These are phyloP conservation scores for Fusarium pininemorale DNA, from an alignment of 2,329 filamentous ascomycete genomes.

Conservation along the genomic window DNA sequence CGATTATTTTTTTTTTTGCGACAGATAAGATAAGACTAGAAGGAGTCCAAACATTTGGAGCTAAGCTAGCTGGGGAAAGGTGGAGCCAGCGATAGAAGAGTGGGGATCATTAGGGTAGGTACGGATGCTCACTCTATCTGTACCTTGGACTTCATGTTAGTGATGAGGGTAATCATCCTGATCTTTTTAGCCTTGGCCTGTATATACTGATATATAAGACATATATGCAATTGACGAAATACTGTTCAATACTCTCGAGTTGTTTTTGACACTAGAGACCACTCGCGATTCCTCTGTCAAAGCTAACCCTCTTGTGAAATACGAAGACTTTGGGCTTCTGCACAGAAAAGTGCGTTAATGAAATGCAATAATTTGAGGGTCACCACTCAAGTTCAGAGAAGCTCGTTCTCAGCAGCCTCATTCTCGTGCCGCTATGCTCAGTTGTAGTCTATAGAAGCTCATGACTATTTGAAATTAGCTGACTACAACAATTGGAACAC, in stretches of 20 bases:
- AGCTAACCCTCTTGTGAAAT: not conserved
- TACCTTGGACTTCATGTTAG: not conserved
- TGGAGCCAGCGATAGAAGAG: not conserved
- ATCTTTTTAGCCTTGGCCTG: not conserved
- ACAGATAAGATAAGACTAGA: constrained; percentile 27
- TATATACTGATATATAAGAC: not conserved
- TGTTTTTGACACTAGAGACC: not conserved
- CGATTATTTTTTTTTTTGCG: constrained; percentile 1
- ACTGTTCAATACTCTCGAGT: not conserved
- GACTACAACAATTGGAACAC: not conserved
- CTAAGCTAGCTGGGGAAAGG: not conserved
- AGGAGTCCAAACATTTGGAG: not conserved
- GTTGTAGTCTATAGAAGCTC: not conserved
- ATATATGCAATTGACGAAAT: not conserved
- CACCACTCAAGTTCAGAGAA: not conserved
- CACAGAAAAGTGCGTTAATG: not conserved
- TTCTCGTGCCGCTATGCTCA: not conserved
- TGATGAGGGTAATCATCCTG: not conserved
- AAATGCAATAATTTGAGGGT: not conserved
- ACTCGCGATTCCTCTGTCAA: not conserved
- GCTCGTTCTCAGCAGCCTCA: not conserved
- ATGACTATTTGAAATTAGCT: not conserved
- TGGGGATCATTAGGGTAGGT: not conserved
- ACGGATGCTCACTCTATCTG: too few relatives aligned
- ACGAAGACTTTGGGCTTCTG: not conserved